Base-by-base conservation (phyloP, 2,329 filamentous ascomycete genomes). In the Proliferodiscus dingleyae region DNA sequence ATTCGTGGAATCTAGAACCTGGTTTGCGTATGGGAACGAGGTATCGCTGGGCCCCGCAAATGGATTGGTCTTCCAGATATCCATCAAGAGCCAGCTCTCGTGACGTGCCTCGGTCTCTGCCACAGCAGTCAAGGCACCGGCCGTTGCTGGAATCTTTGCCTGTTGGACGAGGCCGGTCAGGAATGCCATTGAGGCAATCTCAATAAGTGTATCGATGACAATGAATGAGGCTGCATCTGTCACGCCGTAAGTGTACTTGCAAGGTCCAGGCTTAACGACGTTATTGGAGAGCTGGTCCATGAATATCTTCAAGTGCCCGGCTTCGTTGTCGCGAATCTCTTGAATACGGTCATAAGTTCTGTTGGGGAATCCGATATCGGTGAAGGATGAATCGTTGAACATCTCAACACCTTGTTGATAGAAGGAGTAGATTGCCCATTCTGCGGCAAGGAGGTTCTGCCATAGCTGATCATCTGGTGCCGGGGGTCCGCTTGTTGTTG, bases 321-420 rank as follows among this genome's bases (percentile, higher is more conserved):
- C 69, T 55, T 72, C 70, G 34, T 71, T 72, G 49, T 72, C 65
- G 5, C 69, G 64, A 42, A 72, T 72, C 47, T 71, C 63, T 46
- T 52, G 49, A 32, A 69, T 59, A 4, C 65, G 61, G 15, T 63
- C 57, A 45, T 68, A 69, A 23, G 70, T 72, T 4, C 53, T 66
- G 37, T 69, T 66, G 5, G 66, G 66, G 22, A 66, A 55, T 5
- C 65, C 66, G 9, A 63, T 39, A 1, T 54, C 46, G 0, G 58
- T 63, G 50, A 72, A 71, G 8, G 56, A 49, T 2, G 59, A 52
- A 11, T 45, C 37, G 32, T 66, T 68, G 61, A 71, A 72, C 2
- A 47, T 46, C 43, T 71, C 68, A 0, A 71, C 65, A 7, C 57
- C 66, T 47, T 65, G 59, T 46, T 71, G 63, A 55, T 73, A 72